Evolutionary conservation across 2,329 filamentous ascomycete species (phyloP).

Genomic region (Pseudohalonectria lignicola): DNA sequence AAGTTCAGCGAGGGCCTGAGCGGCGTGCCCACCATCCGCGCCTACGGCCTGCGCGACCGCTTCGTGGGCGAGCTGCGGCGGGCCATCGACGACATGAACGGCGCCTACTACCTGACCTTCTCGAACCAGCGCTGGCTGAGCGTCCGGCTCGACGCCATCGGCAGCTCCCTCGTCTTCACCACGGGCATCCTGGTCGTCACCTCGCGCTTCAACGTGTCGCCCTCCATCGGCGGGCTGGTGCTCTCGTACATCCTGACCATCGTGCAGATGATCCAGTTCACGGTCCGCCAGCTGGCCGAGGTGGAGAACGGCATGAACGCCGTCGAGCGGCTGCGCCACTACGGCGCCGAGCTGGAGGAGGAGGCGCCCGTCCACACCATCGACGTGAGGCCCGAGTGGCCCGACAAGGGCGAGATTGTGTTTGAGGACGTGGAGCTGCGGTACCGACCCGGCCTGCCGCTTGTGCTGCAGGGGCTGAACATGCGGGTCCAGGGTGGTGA

Average conservation of each 20-base stretch:
- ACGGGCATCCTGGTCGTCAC: conserved; percentile 88
- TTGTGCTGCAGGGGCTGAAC: conserved; percentile 59
- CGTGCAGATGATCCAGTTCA: conserved; percentile 93
- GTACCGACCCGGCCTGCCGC: conserved; percentile 59
- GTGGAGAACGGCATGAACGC: conserved; percentile 98
- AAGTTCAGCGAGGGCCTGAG: conserved; percentile 84
- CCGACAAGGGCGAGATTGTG: conserved; percentile 70
- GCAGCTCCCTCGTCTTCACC: conserved; percentile 74
- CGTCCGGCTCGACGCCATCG: conserved; percentile 72
- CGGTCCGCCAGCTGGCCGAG: conserved; percentile 84
- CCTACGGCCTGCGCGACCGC: conserved; percentile 70
- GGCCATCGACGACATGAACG: conserved; percentile 83
- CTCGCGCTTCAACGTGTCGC: conserved; percentile 73
- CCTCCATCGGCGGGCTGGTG: conserved; percentile 78
- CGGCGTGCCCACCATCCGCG: conserved; percentile 75
- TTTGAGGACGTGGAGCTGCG: conserved; percentile 72
- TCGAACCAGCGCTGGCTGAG: conserved; percentile 93
- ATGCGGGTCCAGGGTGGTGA: conserved; percentile 69
- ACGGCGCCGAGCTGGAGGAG: conserved; percentile 76
- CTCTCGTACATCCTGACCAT: conserved; percentile 89
- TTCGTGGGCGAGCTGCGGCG: conserved; percentile 61
- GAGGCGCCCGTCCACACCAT: conserved; percentile 75
- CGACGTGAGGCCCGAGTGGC: conserved; percentile 68
- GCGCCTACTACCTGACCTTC: conserved; percentile 90
- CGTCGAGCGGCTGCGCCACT: conserved; percentile 84